A percentile compares a stretch with the other conserved stretches of the same genome.
Conservation (phyloP, 1,284 basidiomycete genomes). For the Wallemia mellicola region DNA sequence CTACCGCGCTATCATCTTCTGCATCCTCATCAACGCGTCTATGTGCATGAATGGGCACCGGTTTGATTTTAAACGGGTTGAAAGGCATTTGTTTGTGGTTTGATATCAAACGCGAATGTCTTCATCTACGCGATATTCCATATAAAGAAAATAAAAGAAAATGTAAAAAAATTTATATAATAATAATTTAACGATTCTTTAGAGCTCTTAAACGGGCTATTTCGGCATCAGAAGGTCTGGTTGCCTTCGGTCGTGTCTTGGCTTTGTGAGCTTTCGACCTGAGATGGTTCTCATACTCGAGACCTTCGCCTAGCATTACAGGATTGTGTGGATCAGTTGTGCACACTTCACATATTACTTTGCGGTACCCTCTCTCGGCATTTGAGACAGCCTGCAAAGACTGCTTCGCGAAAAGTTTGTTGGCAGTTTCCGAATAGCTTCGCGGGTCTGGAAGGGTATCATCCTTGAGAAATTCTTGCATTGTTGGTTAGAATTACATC, state of each 20-base stretch:
- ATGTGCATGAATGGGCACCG: background rate
- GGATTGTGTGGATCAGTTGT: slow-evolving; percentile 31
- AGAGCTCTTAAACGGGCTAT: background rate
- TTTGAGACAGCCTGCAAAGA: slow-evolving; percentile 3
- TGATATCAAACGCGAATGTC: too few species aligned
- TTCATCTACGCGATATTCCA: too few species aligned
- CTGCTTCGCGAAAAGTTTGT: slow-evolving; percentile 21
- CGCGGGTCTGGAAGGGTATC: background rate
- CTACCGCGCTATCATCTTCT: background rate
- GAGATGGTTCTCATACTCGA: slow-evolving; percentile 33
- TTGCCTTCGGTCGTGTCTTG: background rate
- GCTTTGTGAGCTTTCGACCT: slow-evolving; percentile 27
- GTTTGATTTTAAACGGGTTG: background rate
- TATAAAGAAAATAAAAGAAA: too few species aligned
- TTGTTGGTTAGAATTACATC: background rate
- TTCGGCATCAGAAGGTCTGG: background rate
- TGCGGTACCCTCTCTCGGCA: slow-evolving; percentile 14
- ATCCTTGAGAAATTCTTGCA: background rate
- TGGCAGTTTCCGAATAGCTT: slow-evolving; percentile 16
- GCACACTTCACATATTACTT: slow-evolving; percentile 35
- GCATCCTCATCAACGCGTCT: background rate
- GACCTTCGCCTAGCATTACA: slow-evolving; percentile 38
- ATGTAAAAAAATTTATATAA: background rate
- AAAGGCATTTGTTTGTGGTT: background rate
- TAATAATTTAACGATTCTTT: background rate